Percentiles rank a stretch among this genome's conserved stretches.
phyloP scores from a whole-genome alignment of 768 basidiomycete species.

The Rhodosporidiobolus odoratus region DNA sequence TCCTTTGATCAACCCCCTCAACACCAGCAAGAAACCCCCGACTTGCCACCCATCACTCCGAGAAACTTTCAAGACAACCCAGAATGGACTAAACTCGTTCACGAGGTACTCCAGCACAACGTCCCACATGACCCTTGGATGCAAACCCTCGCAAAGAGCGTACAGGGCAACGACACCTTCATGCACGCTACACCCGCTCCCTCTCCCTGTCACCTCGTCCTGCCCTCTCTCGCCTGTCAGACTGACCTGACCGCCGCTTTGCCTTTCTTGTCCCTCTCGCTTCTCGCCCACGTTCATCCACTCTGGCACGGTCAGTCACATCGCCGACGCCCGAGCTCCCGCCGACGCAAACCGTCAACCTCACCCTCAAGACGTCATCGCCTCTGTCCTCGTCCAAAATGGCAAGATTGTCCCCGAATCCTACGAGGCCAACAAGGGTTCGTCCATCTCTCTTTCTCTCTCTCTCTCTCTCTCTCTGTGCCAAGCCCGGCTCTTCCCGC shows the following conservation, averaged over 20 bases:
- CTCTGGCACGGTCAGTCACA: slow-evolving; percentile 13
- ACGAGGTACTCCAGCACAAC: slow-evolving; percentile 18
- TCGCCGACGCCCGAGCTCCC: slow-evolving; percentile 30
- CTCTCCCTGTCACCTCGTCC: not conserved
- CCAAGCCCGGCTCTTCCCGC: too few species aligned
- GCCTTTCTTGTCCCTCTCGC: not conserved
- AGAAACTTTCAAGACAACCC: slow-evolving; percentile 28
- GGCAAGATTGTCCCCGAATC: slow-evolving; percentile 1
- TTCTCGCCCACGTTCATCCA: too few species aligned
- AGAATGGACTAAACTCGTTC: slow-evolving; percentile 18
- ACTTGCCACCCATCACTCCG: slow-evolving; percentile 16
- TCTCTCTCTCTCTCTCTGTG: too few species aligned
- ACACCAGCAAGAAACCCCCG: not conserved
- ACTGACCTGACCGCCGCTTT: not conserved
- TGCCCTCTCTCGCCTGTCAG: not conserved
- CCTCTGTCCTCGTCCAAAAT: slow-evolving; percentile 25
- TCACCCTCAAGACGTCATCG: slow-evolving; percentile 35
- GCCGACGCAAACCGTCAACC: slow-evolving; percentile 30
- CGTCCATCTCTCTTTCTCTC: too few species aligned
- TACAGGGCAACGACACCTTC: slow-evolving; percentile 20
- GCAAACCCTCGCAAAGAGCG: slow-evolving; percentile 15
- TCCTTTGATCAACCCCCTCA: not conserved
- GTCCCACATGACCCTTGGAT: slow-evolving; percentile 16
- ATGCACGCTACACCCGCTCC: slow-evolving; percentile 5
- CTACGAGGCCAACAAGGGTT: slow-evolving; percentile 16